phyloP scores from a whole-genome alignment of 164 flowering plant species.

The Annona squamosa region DNA sequence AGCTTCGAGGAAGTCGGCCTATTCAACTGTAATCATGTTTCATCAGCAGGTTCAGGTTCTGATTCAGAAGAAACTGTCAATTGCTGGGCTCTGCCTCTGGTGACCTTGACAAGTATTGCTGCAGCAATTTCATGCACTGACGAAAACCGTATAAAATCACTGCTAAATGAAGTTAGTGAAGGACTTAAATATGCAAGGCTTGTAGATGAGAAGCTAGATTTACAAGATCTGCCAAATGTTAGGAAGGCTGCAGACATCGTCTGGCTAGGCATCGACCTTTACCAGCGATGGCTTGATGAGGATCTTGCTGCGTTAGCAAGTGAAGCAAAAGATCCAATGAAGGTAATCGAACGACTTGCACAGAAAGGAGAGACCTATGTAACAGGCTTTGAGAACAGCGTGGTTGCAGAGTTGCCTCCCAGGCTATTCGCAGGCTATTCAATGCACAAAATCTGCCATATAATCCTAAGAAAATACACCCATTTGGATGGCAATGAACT shows the following conservation, averaged over 20 bases:
- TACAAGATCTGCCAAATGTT: slow-evolving; percentile 14
- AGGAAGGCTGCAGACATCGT: slow-evolving; percentile 45
- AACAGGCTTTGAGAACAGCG: slow-evolving; percentile 12
- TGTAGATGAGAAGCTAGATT: slow-evolving; percentile 32
- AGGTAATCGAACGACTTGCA: slow-evolving; percentile 32
- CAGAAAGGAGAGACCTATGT: slow-evolving; percentile 19
- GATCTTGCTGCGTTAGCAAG: slow-evolving; percentile 38
- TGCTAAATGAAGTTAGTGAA: slow-evolving; percentile 29
- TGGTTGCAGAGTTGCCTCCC: slow-evolving; percentile 28
- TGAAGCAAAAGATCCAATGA: slow-evolving; percentile 23
- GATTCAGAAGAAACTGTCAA: slow-evolving; percentile 35
- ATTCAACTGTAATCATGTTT: slow-evolving; percentile 40
- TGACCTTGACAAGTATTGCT: slow-evolving; percentile 51
- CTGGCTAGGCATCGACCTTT: slow-evolving; percentile 50
- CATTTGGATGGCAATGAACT: slow-evolving; percentile 15
- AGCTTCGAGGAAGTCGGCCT: slow-evolving; percentile 33
- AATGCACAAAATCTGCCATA: slow-evolving; percentile 45
- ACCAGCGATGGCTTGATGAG: slow-evolving; percentile 40
- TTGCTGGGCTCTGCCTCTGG: slow-evolving; percentile 61
- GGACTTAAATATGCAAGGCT: slow-evolving; percentile 36
- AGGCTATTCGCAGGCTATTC: slow-evolving; percentile 50
- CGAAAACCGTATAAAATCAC: slow-evolving; percentile 1
- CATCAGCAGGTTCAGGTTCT: slow-evolving; percentile 25
- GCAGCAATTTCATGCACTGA: slow-evolving; percentile 41
- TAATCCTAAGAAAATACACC: slow-evolving; percentile 23